These are phyloP conservation scores for Phytophthora fragariaefolia DNA, from an alignment of 352 stramenopile genomes.

Conservation along the genomic window DNA sequence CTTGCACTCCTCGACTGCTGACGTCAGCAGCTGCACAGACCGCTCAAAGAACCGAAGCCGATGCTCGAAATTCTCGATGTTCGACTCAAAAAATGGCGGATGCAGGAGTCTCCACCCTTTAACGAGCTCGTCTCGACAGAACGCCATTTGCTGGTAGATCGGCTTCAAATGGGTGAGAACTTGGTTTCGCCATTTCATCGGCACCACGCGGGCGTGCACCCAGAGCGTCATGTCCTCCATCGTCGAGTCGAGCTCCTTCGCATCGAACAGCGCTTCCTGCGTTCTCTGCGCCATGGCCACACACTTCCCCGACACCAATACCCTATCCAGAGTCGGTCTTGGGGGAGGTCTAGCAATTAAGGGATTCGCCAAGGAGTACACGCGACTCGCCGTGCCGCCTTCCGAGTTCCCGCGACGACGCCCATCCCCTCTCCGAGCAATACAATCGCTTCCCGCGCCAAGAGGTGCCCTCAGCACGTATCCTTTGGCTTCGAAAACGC, in stretches of 20 bases:
- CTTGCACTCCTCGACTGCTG: constrained; percentile 44
- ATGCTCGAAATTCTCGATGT: constrained; percentile 47
- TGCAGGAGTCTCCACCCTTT: constrained; percentile 47
- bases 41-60: constrained; percentile 46
- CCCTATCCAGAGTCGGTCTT: constrained; percentile 15
- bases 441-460: neutral
- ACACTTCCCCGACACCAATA: constrained; percentile 43
- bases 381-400: constrained; percentile 18
- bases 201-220: constrained; percentile 48
- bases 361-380: constrained; percentile 20
- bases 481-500: constrained; percentile 10
- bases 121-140: constrained; percentile 42
- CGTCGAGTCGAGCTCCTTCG: constrained; percentile 40
- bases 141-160: constrained; percentile 47
- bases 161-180: constrained; percentile 44
- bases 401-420: constrained; percentile 34
- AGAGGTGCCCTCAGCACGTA: constrained; percentile 8
- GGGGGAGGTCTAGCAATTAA: constrained; percentile 13
- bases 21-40: constrained; percentile 31
- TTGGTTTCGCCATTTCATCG: constrained; percentile 47
- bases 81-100: constrained; percentile 48
- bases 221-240: constrained; percentile 50
- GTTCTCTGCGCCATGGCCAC: constrained; percentile 41
- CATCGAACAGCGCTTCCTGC: constrained; percentile 44
- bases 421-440: constrained; percentile 1